Conservation (phyloP, 441 rosid genomes). For the Populus hybrid region DNA sequence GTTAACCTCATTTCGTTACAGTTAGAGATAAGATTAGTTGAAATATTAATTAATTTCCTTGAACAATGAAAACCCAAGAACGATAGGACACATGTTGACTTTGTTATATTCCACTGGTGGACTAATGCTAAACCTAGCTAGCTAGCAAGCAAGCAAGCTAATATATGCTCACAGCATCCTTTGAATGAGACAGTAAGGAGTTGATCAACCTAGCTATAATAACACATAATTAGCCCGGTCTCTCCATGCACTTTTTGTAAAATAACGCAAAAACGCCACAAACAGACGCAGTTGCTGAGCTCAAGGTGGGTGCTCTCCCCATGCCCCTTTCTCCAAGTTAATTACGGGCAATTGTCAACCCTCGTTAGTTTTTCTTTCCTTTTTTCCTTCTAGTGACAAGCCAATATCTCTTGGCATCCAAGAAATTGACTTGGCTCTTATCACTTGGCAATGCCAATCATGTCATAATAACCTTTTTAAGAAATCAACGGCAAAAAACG, state of each 20-base stretch:
- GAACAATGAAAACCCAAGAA: neutral
- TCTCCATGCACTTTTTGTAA: conserved; percentile 32
- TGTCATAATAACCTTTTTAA: too few species aligned
- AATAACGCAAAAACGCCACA: conserved; percentile 19
- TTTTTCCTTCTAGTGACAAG: conserved; percentile 21
- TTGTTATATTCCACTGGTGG: conserved; percentile 24
- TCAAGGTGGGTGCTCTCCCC: conserved; percentile 15
- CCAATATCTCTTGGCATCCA: conserved; percentile 20
- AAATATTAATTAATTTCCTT: neutral
- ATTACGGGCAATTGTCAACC: conserved; percentile 41
- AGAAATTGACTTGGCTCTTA: conserved; percentile 17
- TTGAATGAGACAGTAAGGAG: conserved; percentile 26
- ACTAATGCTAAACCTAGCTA: conserved; percentile 7
- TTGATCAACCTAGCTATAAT: conserved; percentile 10
- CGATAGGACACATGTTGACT: conserved; percentile 35
- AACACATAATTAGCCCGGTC: neutral
- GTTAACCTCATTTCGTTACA: neutral
- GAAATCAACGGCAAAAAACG: too few species aligned
- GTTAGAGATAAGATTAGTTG: conserved; percentile 7
- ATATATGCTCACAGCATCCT: conserved; percentile 5
- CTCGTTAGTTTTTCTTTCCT: conserved; percentile 8
- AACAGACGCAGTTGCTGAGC: conserved; percentile 36
- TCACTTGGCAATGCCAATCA: neutral
- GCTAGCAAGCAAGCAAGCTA: neutral
- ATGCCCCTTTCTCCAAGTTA: conserved; percentile 17